Evolutionary conservation across 2,329 filamentous ascomycete genomes (phyloP), one percentile per base, ranked within the genome.

Genomic region (Fusarium poae): DNA sequence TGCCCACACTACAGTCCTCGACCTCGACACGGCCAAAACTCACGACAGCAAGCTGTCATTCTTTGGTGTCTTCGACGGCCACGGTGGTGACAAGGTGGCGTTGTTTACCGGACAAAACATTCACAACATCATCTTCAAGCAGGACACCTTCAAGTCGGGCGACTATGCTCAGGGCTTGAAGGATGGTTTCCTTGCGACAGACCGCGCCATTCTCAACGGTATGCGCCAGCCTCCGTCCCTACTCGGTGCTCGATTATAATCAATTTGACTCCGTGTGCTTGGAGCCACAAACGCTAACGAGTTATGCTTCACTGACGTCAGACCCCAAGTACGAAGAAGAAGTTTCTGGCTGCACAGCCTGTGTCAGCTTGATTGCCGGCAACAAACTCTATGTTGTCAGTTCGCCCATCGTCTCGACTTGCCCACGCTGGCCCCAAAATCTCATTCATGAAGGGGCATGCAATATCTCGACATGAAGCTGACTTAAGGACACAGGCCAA

Each of bases 301-400:
- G 34, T 32, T 23, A 29, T 50, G 53, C 48, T 71, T 69, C 46
- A 43, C 40, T 37, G 42, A 40, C 48, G 40, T 50, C 80, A 99
- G 96, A 99, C 82, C 93, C 96, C 71, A 93, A 92, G 81, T 98
- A 98, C 78, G 93, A 97, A 79, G 95, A 98, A 76, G 96, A 99
- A 81, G 94, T 98, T 59, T 99, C 96, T 65, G 96, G 96, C 71
- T 99, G 96, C 83, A 99, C 96, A 67, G 94, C 96, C 54, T 96
- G 96, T 53, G 95, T 97, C 72, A 91, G 91, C 72, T 84, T 99
- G 75, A 90, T 98, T 74, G 95, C 92, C 40, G 90, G 91, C 75
- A 91, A 96, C 79, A 97, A 97, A 82, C 94, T 99, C 79, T 98
- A 92, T 82, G 90, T 97, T 77, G 96, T 99, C 88, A 78, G 94